phyloP scores from a whole-genome alignment of 768 basidiomycete species.

The Thelephora aurantiotincta region DNA sequence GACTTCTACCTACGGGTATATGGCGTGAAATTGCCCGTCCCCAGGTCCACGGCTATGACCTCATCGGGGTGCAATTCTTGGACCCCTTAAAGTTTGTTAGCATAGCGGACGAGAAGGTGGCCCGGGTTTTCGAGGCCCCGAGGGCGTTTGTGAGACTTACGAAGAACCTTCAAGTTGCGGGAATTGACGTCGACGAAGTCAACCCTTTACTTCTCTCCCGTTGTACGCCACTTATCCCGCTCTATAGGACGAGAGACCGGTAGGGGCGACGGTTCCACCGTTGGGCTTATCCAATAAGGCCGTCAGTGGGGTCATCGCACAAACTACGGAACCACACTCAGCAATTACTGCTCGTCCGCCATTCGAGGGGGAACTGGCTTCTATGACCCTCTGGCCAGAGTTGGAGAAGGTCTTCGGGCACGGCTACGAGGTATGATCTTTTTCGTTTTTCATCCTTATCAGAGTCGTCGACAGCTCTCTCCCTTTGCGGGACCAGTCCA shows the following conservation, averaged over 20 bases:
- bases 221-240: neutral
- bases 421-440: constrained; percentile 73
- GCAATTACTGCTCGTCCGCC: constrained; percentile 23
- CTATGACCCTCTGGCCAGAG: constrained; percentile 91
- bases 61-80: constrained; percentile 69
- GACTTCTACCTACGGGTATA: constrained; percentile 27
- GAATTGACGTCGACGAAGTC: constrained; percentile 38
- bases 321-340: neutral
- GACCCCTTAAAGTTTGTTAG: constrained; percentile 70
- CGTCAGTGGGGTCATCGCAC: constrained; percentile 29
- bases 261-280: constrained; percentile 83
- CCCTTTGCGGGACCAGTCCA: constrained; percentile 35
- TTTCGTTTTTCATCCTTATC: neutral
- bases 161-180: constrained; percentile 33
- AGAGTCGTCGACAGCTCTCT: neutral
- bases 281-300: constrained; percentile 93
- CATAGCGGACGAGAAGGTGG: constrained; percentile 93
- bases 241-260: constrained; percentile 42
- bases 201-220: neutral
- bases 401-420: constrained; percentile 95
- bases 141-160: constrained; percentile 57
- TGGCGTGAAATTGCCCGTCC: constrained; percentile 91
- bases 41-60: constrained; percentile 94
- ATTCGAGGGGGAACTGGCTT: constrained; percentile 83
- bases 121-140: constrained; percentile 87